A percentile compares a stretch with the other conserved stretches of the same genome.
Conservation (phyloP, 805 yeast genomes). For the Ogataea pini region DNA sequence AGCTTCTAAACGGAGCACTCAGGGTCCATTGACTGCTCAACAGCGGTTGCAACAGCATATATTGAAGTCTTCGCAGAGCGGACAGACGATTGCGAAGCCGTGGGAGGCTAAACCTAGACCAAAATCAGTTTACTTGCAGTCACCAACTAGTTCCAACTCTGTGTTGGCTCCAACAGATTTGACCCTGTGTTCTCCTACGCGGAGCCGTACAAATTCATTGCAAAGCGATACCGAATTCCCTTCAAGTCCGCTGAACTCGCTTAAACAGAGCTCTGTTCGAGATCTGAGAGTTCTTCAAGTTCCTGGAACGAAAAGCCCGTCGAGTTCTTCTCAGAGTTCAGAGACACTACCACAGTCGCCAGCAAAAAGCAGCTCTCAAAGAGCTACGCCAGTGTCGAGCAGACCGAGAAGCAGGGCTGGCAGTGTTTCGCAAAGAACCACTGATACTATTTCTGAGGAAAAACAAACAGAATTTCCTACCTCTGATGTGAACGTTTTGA, state of each 20-base stretch:
- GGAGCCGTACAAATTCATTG: constrained; percentile 27
- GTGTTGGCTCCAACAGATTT: constrained; percentile 2
- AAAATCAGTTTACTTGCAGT: constrained; percentile 21
- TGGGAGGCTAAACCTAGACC: constrained; percentile 28
- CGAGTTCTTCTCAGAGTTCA: constrained; percentile 27
- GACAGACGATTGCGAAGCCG: constrained; percentile 32
- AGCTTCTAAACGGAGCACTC: constrained; percentile 19
- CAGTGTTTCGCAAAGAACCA: constrained; percentile 29
- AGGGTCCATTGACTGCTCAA: constrained; percentile 33
- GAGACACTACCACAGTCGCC: constrained; percentile 7
- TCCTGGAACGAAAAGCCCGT: constrained; percentile 28
- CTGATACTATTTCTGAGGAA: constrained; percentile 15
- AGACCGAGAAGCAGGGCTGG: constrained; percentile 27
- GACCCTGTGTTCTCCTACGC: constrained; percentile 6
- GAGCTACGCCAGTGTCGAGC: constrained; percentile 16
- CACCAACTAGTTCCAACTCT: constrained; percentile 9
- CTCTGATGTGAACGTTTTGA: background rate
- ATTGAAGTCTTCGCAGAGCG: constrained; percentile 32
- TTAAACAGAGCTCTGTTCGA: constrained; percentile 26
- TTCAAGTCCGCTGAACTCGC: constrained; percentile 34
- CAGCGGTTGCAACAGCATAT: constrained; percentile 40
- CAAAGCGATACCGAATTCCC: constrained; percentile 27
- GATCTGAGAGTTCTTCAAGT: constrained; percentile 17
- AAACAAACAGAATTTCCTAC: background rate
- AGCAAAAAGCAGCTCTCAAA: constrained; percentile 12